Evolutionary conservation across 1,139 yeast genomes (phyloP).

Genomic region (Entelexis sorbosivorans): DNA sequence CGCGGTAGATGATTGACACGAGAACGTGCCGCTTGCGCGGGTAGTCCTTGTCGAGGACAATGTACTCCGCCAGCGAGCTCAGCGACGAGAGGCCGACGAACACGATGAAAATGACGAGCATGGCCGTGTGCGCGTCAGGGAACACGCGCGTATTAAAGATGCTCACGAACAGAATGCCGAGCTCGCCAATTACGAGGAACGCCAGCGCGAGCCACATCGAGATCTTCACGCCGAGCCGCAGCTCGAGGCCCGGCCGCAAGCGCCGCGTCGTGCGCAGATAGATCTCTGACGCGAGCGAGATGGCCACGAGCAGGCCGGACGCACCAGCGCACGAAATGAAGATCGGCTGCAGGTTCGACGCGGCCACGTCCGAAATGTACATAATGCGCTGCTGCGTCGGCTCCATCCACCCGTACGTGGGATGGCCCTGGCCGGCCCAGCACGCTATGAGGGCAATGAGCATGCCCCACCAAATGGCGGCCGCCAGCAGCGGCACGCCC

Average conservation of each 20-base stretch:
- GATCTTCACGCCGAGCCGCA: constrained; percentile 33
- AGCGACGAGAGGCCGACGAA: constrained; percentile 55
- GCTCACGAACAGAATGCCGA: constrained; percentile 65
- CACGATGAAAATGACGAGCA: constrained; percentile 67
- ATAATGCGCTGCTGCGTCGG: constrained; percentile 42
- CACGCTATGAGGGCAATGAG: constrained; percentile 54
- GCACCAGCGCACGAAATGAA: constrained; percentile 71
- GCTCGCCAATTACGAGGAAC: constrained; percentile 54
- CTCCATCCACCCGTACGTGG: constrained; percentile 50
- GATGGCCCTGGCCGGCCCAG: constrained; percentile 74
- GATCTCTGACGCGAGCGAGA: constrained; percentile 52
- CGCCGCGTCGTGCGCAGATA: constrained; percentile 44
- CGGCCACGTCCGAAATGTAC: constrained; percentile 76
- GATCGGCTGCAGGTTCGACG: constrained; percentile 62
- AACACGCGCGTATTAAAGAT: constrained; percentile 57
- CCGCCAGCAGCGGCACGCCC: constrained; percentile 47
- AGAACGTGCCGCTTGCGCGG: constrained; percentile 34
- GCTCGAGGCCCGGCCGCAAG: constrained; percentile 36
- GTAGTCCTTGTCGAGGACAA: constrained; percentile 50
- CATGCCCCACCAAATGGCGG: constrained; percentile 67
- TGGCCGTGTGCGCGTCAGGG: constrained; percentile 51
- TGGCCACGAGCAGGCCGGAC: constrained; percentile 66
- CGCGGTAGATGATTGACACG: constrained; percentile 39
- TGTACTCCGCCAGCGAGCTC: constrained; percentile 50
- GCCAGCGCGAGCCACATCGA: constrained; percentile 44